Evolutionary conservation across 345 rosid species (phyloP), one percentile per base, ranked within the genome.

Genomic region (Bretschneidera sinensis): DNA sequence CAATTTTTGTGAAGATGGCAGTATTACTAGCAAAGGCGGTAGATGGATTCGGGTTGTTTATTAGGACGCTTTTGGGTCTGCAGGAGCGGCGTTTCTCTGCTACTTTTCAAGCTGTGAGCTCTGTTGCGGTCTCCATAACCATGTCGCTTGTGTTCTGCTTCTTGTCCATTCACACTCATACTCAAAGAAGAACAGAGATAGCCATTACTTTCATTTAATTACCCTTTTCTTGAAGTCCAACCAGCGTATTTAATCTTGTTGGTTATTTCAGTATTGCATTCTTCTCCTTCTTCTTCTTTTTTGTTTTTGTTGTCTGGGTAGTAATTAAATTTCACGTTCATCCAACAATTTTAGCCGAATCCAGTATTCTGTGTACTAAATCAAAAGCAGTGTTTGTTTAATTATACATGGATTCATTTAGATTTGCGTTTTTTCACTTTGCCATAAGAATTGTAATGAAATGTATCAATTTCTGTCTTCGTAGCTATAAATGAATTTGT

Each of bases 101-200:
- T 18, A 68, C 72, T 17, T 59, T 73, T 11, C 55, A 73, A 24
- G 66, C 66, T 1, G 66, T 69, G 74, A 76, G 62, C 60, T 73
- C 79, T 0, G 83, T 67, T 1, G 31, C 69, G 21, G 23, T 56
- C 43, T 66, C 69, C 21, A 5, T 74, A 33, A 62, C 76, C 55
- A 76, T 63, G 79, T 59, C 79, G 11, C 58, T 80, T 34, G 62
- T 76, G 48, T 49, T 76, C 28, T 80, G 88, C 64, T 51, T 76
- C 69, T 20, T 78, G 25, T 74, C 81, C 59, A 8, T 74, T 21
- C 81, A 74, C 17, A 60, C 22, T 16, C 78, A 71, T 48, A n/a
- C n/a, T n/a, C n/a, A n/a, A n/a, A 24, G 67, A 9, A 54, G 61
- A 20, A 54, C 67, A 15, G 74, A 66, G 17, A 34, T 62, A 39